phyloP scores from a whole-genome alignment of 768 basidiomycete genomes.

The Psilocybe cyanescens region DNA sequence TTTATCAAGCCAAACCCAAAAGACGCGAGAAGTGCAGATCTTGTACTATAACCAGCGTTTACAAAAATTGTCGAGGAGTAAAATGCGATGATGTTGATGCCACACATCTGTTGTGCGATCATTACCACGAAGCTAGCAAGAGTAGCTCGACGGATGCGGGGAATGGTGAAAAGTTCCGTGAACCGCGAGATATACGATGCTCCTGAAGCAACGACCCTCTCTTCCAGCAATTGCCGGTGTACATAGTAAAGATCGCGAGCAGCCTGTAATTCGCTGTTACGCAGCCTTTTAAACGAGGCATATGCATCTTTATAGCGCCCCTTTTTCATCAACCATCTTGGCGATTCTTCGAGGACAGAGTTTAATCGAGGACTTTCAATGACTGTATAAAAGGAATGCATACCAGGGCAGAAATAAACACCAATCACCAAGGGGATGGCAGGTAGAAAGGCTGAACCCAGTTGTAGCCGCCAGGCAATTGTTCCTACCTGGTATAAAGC shows the following conservation, averaged over 20 bases:
- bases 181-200: conserved; percentile 51
- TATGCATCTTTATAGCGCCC: conserved; percentile 70
- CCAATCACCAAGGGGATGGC: conserved; percentile 45
- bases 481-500: conserved; percentile 54
- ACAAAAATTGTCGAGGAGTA: conserved; percentile 77
- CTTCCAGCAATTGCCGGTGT: conserved; percentile 65
- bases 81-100: conserved; percentile 75
- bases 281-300: conserved; percentile 61
- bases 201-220: conserved; percentile 54
- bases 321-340: conserved; percentile 82
- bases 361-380: conserved; percentile 19
- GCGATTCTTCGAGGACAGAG: conserved; percentile 53
- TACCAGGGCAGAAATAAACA: conserved; percentile 56
- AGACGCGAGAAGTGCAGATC: conserved; percentile 60
- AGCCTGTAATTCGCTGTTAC: conserved; percentile 69
- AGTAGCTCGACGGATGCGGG: conserved; percentile 56
- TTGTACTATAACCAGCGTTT: conserved; percentile 51
- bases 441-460: conserved; percentile 70
- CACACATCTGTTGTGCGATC: conserved; percentile 81
- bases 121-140: conserved; percentile 51
- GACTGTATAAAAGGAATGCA: conserved; percentile 2
- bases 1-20: conserved; percentile 68
- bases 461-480: conserved; percentile 78
- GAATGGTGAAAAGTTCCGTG: conserved; percentile 70
- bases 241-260: conserved; percentile 78